Conservation (phyloP, 148 eudicot species). For the Arctostaphylos glauca region DNA sequence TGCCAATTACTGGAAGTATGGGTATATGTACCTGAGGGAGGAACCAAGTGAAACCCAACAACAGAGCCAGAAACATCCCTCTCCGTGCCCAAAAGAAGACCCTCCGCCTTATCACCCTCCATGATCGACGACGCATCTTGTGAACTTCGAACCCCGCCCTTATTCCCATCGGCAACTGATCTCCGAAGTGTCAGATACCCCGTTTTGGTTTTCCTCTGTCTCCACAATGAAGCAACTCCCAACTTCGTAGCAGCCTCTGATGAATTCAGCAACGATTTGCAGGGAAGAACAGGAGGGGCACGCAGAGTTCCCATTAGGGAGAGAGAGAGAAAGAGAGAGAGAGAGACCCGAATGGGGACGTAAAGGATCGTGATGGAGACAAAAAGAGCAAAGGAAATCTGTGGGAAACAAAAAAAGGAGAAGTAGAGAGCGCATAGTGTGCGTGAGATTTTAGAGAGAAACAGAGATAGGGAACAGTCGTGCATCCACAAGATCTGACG, state of each 20-base stretch:
- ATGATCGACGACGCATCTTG: constrained; percentile 32
- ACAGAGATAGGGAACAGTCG: not conserved
- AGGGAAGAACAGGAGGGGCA: not conserved
- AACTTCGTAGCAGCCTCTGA: not conserved
- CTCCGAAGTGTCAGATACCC: constrained; percentile 24
- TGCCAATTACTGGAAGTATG: not conserved
- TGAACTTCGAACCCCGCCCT: constrained; percentile 22
- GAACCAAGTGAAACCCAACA: constrained; percentile 55
- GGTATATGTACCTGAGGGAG: constrained; percentile 41
- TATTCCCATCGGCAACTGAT: constrained; percentile 23
- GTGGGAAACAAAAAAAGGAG: not conserved
- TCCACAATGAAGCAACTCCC: constrained; percentile 26
- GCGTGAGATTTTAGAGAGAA: not conserved
- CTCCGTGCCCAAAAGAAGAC: constrained; percentile 48
- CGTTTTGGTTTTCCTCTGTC: constrained; percentile 17
- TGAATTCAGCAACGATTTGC: constrained; percentile 12
- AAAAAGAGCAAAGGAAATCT: constrained; percentile 12
- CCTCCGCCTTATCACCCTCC: constrained; percentile 29
- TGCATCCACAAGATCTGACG: not conserved
- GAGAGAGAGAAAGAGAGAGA: not conserved
- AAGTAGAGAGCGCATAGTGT: not conserved
- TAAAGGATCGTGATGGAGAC: constrained; percentile 23
- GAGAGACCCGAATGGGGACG: constrained; percentile 4
- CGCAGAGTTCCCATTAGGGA: constrained; percentile 30
- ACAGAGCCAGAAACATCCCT: constrained; percentile 62